Conservation (phyloP, 805 yeast genomes). For the Pichia sporocuriosa region DNA sequence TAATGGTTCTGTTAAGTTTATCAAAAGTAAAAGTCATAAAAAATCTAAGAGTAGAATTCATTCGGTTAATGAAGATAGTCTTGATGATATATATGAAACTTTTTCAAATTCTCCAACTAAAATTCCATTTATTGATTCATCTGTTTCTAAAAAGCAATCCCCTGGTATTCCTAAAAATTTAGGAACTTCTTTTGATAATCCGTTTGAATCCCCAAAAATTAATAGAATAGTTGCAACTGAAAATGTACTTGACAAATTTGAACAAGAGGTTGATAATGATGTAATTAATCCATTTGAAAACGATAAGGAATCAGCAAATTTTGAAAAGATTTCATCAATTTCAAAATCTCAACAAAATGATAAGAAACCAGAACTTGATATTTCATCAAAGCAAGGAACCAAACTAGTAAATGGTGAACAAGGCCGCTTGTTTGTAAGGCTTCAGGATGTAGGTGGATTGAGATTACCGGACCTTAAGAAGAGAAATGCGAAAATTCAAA, state of each 20-base stretch:
- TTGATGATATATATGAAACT: conserved; percentile 10
- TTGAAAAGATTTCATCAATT: conserved; percentile 4
- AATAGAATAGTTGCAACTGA: neutral
- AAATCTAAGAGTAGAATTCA: neutral
- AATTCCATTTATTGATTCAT: neutral
- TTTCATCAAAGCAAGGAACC: neutral
- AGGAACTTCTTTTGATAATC: conserved; percentile 1
- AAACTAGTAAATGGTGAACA: conserved; percentile 25
- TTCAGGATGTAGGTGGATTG: conserved; percentile 40
- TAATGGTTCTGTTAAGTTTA: too few species aligned
- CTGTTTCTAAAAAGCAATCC: neutral
- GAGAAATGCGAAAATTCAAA: conserved; percentile 42
- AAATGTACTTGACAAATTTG: neutral
- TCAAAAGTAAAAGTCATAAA: neutral
- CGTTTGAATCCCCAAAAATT: conserved; percentile 10
- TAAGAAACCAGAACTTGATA: neutral
- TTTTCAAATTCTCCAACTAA: conserved; percentile 9
- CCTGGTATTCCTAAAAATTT: neutral
- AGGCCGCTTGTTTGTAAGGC: conserved; percentile 49
- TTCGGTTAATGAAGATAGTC: neutral
- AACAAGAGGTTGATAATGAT: neutral
- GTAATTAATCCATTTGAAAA: conserved; percentile 3
- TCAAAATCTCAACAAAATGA: neutral
- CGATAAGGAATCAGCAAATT: conserved; percentile 1
- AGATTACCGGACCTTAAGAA: conserved; percentile 40